Base-by-base conservation (phyloP, 768 basidiomycete genomes). In the Butyriboletus loyo region DNA sequence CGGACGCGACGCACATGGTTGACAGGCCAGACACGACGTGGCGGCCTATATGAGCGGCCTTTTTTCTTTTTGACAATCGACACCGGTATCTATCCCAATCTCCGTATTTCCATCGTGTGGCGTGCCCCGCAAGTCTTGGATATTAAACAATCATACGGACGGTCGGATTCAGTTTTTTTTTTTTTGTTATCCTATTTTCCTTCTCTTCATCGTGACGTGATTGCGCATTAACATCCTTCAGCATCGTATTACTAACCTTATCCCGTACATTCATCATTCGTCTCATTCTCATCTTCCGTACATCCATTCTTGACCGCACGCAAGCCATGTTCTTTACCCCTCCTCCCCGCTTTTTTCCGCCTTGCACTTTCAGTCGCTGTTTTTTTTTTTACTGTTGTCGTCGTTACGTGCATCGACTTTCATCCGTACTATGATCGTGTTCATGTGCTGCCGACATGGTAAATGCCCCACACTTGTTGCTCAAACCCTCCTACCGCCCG, bases 1-100 rank as follows among this genome's bases (percentile, higher is more conserved):
- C 73, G 27, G 75, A 71, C 24, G 49, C 68, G 28, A 67, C 74
- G 22, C 73, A 76, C 42, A 77, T 78, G 75, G 66, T 71, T 19
- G 75, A 76, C 54, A 69, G 72, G 49, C 63, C 73, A n/a, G 68
- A 61, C 51, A 46, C 61, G 40, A 58, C 68, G 50, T 76, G 69
- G 77, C 66, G 71, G 38, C 73, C 70, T 58, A 70, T 67, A 55
- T 77, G 70, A 76, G 2, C 36, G 13, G 30, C 28, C 19, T 15
- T 3, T 21, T 7, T 24, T 15, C 19, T 22, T 39, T 13, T 43
- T 14, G 27, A 55, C 5, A 10, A 56, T 34, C 21, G 27, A 46
- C 37, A 13, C 27, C 7, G 3, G 15, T 21, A 5, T 38, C 46
- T 41, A 43, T 9, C 15, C 25, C 15, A 1, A 48, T 34, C 36